Evolutionary conservation across 805 yeast genomes (phyloP).

Genomic region (Candida piceae): DNA sequence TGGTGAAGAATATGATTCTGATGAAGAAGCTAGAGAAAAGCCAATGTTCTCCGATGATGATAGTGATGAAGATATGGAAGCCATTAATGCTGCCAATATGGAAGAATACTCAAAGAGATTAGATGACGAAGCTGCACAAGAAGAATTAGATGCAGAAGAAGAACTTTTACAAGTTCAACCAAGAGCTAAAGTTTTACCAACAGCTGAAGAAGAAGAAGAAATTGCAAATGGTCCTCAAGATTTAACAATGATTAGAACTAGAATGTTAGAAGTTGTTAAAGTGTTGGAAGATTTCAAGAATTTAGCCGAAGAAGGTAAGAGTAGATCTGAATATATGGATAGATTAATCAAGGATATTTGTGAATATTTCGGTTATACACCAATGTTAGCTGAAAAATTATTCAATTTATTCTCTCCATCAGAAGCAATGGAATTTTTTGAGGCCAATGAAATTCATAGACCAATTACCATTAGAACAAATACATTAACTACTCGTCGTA

Average conservation of each 20-base stretch:
- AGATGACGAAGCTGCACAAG: conserved; percentile 55
- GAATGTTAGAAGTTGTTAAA: conserved; percentile 93
- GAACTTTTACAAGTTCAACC: conserved; percentile 66
- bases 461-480: conserved; percentile 98
- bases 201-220: conserved; percentile 57
- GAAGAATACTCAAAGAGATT: conserved; percentile 67
- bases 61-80: conserved; percentile 60
- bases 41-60: conserved; percentile 85
- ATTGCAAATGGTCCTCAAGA: conserved; percentile 58
- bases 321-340: conserved; percentile 76
- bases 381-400: conserved; percentile 87
- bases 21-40: conserved; percentile 52
- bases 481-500: conserved; percentile 87
- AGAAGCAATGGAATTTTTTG: conserved; percentile 97
- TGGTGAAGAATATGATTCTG: conserved; percentile 54
- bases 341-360: conserved; percentile 82
- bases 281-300: conserved; percentile 86
- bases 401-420: conserved; percentile 89
- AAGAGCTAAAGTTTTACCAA: conserved; percentile 72
- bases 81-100: conserved; percentile 75
- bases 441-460: conserved; percentile 95
- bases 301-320: conserved; percentile 77
- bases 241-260: conserved; percentile 76
- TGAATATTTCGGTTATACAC: conserved; percentile 89
- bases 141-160: conserved; percentile 56